A percentile compares a stretch with the other conserved stretches of the same genome.
These are phyloP conservation scores for Hyaloscypha bicolor DNA, from an alignment of 495 filamentous ascomycete genomes.

Conservation along the genomic window DNA sequence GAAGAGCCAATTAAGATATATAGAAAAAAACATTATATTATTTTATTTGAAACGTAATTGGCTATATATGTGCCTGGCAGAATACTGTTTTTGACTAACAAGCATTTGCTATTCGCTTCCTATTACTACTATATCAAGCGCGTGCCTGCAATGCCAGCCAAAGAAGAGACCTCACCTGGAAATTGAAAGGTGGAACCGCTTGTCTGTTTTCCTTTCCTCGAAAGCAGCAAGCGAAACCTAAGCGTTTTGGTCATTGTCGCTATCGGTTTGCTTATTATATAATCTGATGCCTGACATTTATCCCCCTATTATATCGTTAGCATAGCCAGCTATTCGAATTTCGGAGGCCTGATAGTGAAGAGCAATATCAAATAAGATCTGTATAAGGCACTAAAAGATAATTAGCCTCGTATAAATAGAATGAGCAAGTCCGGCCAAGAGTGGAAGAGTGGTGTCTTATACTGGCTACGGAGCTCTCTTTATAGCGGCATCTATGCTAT, in stretches of 20 bases:
- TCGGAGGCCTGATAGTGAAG: slow-evolving; percentile 8
- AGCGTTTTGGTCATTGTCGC: background rate
- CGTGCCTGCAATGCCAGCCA: too few species aligned
- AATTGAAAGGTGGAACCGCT: background rate
- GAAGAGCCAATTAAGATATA: too few species aligned
- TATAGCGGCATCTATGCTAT: too few species aligned
- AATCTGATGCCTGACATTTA: slow-evolving; percentile 4
- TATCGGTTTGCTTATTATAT: background rate
- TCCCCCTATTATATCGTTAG: slow-evolving; percentile 3
- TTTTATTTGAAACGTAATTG: too few species aligned
- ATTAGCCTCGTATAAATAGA: background rate
- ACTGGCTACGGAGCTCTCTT: background rate
- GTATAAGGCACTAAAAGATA: slow-evolving; percentile 1
- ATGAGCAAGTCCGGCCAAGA: background rate
- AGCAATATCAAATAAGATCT: slow-evolving; percentile 6
- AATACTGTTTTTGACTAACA: too few species aligned
- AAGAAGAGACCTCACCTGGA: background rate
- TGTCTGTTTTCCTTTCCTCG: background rate
- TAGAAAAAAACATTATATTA: too few species aligned
- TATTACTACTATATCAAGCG: too few species aligned
- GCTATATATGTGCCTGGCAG: too few species aligned
- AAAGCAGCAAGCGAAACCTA: background rate
- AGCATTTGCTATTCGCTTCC: too few species aligned
- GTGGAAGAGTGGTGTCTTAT: background rate
- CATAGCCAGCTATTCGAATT: slow-evolving; percentile 9